phyloP scores from a whole-genome alignment of 1,284 basidiomycete genomes.

The Lentinula novae-zelandiae region DNA sequence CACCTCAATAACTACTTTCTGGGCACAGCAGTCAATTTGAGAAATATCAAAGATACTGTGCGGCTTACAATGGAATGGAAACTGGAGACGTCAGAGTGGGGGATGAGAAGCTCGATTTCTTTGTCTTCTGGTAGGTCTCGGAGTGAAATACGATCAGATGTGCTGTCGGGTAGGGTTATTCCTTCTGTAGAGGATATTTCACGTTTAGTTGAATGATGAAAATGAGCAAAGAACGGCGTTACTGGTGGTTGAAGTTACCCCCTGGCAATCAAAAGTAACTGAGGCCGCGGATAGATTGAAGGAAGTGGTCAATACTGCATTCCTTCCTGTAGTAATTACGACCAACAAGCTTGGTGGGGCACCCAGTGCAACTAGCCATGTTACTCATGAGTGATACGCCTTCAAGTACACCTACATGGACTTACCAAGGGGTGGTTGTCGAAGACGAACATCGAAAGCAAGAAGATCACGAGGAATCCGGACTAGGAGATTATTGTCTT shows the following conservation, averaged over 20 bases:
- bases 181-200: slow-evolving; percentile 17
- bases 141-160: slow-evolving; percentile 44
- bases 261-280: slow-evolving; percentile 47
- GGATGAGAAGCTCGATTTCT: slow-evolving; percentile 47
- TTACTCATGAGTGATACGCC: slow-evolving; percentile 5
- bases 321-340: slow-evolving; percentile 61
- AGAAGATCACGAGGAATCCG: slow-evolving; percentile 55
- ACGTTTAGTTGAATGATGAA: background rate
- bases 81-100: slow-evolving; percentile 58
- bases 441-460: slow-evolving; percentile 56
- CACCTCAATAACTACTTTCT: slow-evolving; percentile 63
- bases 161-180: slow-evolving; percentile 24
- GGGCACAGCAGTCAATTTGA: slow-evolving; percentile 10
- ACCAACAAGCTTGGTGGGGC: slow-evolving; percentile 50
- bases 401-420: slow-evolving; percentile 1
- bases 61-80: slow-evolving; percentile 50
- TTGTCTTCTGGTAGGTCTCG: slow-evolving; percentile 41
- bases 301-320: slow-evolving; percentile 48
- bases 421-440: slow-evolving; percentile 60
- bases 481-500: slow-evolving; percentile 37
- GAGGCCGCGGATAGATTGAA: slow-evolving; percentile 52
- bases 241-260: slow-evolving; percentile 41
- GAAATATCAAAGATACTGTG: background rate
- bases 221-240: background rate
- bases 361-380: slow-evolving; percentile 62